Conservation (phyloP, 148 eudicot species). For the Camellia granthamiana region DNA sequence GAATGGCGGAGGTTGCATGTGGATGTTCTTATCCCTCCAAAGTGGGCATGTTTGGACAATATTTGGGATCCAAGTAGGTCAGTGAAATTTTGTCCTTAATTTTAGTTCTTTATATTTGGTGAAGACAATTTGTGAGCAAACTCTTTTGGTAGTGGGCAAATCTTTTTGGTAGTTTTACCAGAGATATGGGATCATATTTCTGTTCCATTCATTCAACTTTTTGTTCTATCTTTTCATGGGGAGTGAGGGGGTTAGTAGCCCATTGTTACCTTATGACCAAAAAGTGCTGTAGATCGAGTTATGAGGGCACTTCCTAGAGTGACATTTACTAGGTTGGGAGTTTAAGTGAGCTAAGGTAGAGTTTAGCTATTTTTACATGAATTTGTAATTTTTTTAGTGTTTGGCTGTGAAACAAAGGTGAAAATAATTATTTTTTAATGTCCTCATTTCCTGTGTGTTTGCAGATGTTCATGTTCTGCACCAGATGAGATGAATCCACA, state of each 20-base stretch:
- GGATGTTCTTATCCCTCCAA: conserved; percentile 72
- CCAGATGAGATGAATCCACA: conserved; percentile 56
- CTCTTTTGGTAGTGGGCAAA: neutral
- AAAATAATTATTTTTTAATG: neutral
- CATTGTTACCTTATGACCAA: neutral
- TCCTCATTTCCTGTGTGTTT: conserved; percentile 13
- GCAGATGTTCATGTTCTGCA: conserved; percentile 72
- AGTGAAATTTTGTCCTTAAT: neutral
- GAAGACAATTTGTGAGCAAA: neutral
- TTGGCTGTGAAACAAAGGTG: no score
- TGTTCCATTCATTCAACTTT: neutral
- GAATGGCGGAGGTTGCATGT: conserved; percentile 86
- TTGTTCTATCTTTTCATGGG: no score
- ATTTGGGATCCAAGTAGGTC: conserved; percentile 76
- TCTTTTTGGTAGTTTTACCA: neutral
- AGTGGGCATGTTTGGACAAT: conserved; percentile 81
- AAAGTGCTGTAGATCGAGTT: neutral
- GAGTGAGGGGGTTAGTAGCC: no score
- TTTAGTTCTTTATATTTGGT: neutral
- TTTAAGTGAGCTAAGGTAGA: neutral
- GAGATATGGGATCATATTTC: neutral
- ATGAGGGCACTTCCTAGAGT: neutral
- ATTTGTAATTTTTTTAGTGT: neutral
- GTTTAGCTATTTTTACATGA: neutral
- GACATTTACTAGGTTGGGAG: neutral